Base-by-base conservation (phyloP, 1,139 yeast species). In the Yamadazyma trypodendri region DNA sequence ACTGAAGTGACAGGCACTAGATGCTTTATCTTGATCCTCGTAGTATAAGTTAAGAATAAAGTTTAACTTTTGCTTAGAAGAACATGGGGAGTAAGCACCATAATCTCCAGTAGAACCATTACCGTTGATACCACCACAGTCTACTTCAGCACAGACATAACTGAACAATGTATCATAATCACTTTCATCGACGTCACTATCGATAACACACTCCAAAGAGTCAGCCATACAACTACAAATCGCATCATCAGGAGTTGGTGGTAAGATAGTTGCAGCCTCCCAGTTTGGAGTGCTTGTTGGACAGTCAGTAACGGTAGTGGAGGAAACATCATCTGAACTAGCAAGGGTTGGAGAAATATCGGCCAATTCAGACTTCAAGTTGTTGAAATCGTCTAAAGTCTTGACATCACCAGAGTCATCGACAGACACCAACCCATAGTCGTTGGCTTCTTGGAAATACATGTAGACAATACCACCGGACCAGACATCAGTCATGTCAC, bases 391-490 rank as follows among this genome's bases (percentile, higher is more conserved):
- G 41, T 60, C 65, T 52, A 68, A 54, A 28, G 75, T 70, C 22
- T 54, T 52, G 29, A 67, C 68, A 25, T 55, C 49, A 27, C 55
- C 49, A 40, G 63, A 65, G 39, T 60, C 65, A 17, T 55, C 54
- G 38, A 82, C 65, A 37, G 78, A 54, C 40, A 86, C 95, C 42
- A 87, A 79, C 45, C 96, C 96, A 57, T 84, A 87, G 50, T 83
- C 64, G 63, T 86, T 86, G 38, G 68, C 79, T 63, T 87, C 95
- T 66, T 86, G 82, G 63, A 81, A 84, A 65, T 83, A 87, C 94
- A 86, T 85, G 68, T 86, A 87, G 29, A 82, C 95, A 54, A 87
- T 79, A 51, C 95, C 96, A 46, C 96, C 96, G 31, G 95, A 86
- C 94, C 95, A 86, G 35, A 84, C 85, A 42, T 73, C 77, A 16